phyloP scores from a whole-genome alignment of 2,329 filamentous ascomycete species.

The Exutisphaerella laricina region DNA sequence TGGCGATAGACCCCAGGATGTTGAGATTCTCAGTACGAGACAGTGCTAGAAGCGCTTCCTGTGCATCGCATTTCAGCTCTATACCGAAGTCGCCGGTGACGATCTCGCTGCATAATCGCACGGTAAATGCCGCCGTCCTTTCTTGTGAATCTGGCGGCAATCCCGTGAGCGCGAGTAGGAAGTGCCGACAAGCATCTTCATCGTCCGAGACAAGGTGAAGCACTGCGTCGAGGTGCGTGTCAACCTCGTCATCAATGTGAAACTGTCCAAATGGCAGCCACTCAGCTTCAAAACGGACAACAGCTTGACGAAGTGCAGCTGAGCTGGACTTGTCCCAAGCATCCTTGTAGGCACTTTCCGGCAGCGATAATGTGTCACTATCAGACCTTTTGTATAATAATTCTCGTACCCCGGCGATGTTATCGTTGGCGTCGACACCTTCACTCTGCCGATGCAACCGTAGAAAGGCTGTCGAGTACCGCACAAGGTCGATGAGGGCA shows the following conservation, averaged over 20 bases:
- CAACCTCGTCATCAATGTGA: neutral
- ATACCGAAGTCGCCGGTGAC: conserved; percentile 3
- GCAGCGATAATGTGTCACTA: too few species aligned
- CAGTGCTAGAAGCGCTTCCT: conserved; percentile 12
- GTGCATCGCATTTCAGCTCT: conserved; percentile 15
- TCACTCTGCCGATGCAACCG: too few species aligned
- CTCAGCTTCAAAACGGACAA: conserved; percentile 15
- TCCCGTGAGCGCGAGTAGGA: conserved; percentile 13
- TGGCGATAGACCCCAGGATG: too few species aligned
- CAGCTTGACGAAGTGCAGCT: conserved; percentile 16
- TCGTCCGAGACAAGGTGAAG: conserved; percentile 13
- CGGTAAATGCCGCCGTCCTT: conserved; percentile 4
- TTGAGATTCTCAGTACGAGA: too few species aligned
- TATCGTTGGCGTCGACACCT: too few species aligned
- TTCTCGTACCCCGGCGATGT: too few species aligned
- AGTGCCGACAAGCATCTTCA: conserved; percentile 16
- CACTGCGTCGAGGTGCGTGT: neutral
- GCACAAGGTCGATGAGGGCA: neutral
- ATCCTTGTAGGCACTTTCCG: too few species aligned
- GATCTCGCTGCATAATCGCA: conserved; percentile 10
- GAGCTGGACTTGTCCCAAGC: too few species aligned
- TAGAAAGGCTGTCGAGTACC: too few species aligned
- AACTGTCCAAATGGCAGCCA: conserved; percentile 8
- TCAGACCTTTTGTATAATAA: too few species aligned
- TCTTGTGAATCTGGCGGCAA: neutral